Base-by-base conservation (phyloP, 805 yeast species). In the Starmerella apis region DNA sequence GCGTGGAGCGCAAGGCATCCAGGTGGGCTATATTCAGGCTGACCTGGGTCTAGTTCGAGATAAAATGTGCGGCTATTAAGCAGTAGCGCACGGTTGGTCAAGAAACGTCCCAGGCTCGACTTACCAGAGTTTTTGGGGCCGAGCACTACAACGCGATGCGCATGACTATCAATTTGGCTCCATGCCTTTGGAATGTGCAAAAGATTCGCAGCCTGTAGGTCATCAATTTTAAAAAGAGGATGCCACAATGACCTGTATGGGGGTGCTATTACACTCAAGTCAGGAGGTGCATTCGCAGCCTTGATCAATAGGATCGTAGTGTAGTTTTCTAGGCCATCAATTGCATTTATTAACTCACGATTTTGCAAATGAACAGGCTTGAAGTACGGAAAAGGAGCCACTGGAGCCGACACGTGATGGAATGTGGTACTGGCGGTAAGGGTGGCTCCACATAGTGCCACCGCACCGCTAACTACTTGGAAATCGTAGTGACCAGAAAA, bases 21-120 rank as follows among this genome's bases (percentile, higher is more conserved):
- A 0, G 95, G 92, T 8, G 70, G 69, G 0, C 87, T 78, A 55
- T 73, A 79, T 59, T 84, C 94, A 0, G 94, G 79, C 61, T 87
- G 95, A 0, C 94, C 95, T 0, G 96, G 95, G 61, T 88, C 97
- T 1, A 86, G 62, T 58, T 88, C 96, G 36, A 88, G 56, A 33
- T 79, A 74, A 19, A 74, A 71, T 2, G 80, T 65, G 0, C 67
- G 61, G 0, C 61, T 50, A 1, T 57, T 51, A 1, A 57, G 56
- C 22, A 19, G 3, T n/a, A 14, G 22, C 0, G 37, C 37, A 13
- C 47, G 33, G 3, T 63, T 59, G 7, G 59, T 50, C 3, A 76
- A 56, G 20, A 66, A 66, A 57, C 84, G 83, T 4, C 77, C 49
- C 5, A 86, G 61, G 2, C 94, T 81, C 1, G 95, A 82, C 60